Evolutionary conservation across 495 filamentous ascomycete genomes (phyloP).

Genomic region (Aspergillus baeticus): DNA sequence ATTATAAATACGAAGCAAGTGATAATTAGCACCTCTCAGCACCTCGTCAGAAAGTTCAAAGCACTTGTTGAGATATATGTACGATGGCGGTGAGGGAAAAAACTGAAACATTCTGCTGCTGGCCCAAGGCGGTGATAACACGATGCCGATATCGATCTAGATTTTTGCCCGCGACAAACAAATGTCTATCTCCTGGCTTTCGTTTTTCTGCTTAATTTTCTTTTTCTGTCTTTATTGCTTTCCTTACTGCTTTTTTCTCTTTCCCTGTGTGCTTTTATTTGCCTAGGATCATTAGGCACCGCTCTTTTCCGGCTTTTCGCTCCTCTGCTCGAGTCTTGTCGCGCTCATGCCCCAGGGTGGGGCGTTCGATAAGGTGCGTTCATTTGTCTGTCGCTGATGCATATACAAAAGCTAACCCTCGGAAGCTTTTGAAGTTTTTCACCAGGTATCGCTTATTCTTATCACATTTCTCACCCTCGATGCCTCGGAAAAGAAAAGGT

Average conservation of each 20-base stretch:
- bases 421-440: slow-evolving; percentile 3
- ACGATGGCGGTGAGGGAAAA: slow-evolving; percentile 21
- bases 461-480: background rate
- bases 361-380: slow-evolving; percentile 17
- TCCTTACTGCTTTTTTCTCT: background rate
- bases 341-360: slow-evolving; percentile 16
- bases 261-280: background rate
- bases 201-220: background rate
- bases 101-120: slow-evolving; percentile 12
- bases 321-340: slow-evolving; percentile 1
- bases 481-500: background rate
- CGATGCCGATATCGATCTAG: slow-evolving; percentile 3
- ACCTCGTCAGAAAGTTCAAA: too few relatives aligned
- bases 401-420: slow-evolving; percentile 1
- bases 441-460: background rate
- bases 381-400: background rate
- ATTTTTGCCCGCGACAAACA: slow-evolving; percentile 9
- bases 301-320: background rate
- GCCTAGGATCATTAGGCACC: background rate
- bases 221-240: slow-evolving; percentile 2
- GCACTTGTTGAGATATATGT: too few relatives aligned
- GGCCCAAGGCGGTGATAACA: slow-evolving; percentile 16
- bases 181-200: background rate
- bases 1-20: background rate
- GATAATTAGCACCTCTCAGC: background rate